Conservation (phyloP, 352 stramenopile genomes). For the Globisporangium viniferum region DNA sequence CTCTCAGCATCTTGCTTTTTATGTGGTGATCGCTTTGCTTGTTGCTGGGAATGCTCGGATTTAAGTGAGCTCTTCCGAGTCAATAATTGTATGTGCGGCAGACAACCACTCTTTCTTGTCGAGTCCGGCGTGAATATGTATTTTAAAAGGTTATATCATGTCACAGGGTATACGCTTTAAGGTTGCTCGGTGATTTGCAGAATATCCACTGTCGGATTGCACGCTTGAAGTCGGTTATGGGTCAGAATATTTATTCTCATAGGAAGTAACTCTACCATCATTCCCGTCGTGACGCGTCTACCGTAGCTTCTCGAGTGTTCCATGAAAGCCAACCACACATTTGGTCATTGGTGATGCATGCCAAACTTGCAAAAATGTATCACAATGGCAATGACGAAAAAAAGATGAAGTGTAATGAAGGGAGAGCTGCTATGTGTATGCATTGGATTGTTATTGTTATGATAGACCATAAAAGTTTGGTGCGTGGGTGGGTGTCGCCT, state of each 20-base stretch:
- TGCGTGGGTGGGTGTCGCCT: background rate
- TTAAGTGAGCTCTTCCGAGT: background rate
- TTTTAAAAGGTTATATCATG: background rate
- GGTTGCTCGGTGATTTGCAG: background rate
- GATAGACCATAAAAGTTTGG: slow-evolving; percentile 4
- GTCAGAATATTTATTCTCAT: background rate
- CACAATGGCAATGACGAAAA: background rate
- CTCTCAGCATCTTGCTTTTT: background rate
- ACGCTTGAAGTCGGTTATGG: background rate
- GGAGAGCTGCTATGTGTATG: background rate
- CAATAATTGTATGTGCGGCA: slow-evolving; percentile 7
- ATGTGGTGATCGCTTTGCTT: too few relatives aligned
- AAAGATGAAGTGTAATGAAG: too few relatives aligned
- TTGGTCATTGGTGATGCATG: background rate
- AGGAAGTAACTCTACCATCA: background rate
- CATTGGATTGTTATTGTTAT: background rate
- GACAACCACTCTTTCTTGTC: slow-evolving; percentile 1
- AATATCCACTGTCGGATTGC: background rate
- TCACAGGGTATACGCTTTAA: background rate
- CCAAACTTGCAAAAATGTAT: background rate
- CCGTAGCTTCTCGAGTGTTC: slow-evolving; percentile 10
- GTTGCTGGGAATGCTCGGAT: too few relatives aligned
- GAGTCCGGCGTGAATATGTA: background rate
- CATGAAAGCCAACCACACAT: background rate
- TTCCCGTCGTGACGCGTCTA: background rate